Evolutionary conservation across 2,329 filamentous ascomycete genomes (phyloP).

Genomic region (Fusarium equiseti): DNA sequence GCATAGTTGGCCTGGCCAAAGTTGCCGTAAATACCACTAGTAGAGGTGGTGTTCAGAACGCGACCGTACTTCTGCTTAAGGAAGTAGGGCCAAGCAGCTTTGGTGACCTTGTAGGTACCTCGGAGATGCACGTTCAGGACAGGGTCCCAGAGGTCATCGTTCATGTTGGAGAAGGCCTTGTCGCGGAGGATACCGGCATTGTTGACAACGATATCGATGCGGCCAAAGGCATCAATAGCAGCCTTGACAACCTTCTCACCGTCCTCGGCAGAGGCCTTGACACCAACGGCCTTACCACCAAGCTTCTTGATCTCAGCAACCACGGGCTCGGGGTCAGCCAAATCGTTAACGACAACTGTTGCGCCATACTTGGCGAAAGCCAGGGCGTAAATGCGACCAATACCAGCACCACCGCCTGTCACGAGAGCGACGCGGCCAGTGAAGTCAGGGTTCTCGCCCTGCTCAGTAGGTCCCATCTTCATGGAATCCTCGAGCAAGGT

Average conservation of each 20-base stretch:
- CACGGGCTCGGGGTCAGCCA: constrained; percentile 90
- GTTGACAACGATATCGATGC: constrained; percentile 96
- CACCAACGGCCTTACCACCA: constrained; percentile 90
- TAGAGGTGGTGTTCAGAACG: constrained; percentile 96
- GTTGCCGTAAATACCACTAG: constrained; percentile 98
- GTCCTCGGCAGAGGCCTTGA: constrained; percentile 94
- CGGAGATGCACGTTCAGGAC: constrained; percentile 93
- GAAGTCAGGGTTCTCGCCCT: constrained; percentile 82
- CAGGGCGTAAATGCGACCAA: constrained; percentile 90
- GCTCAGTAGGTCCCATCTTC: constrained; percentile 78
- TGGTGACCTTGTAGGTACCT: constrained; percentile 96
- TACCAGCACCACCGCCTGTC: constrained; percentile 89
- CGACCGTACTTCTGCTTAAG: constrained; percentile 99
- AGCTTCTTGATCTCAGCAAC: constrained; percentile 92
- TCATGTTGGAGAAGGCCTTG: constrained; percentile 98
- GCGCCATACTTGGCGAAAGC: constrained; percentile 88
- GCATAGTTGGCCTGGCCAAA: constrained; percentile 99
- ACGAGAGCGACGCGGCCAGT: constrained; percentile 87
- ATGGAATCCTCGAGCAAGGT: constrained; percentile 84
- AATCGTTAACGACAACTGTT: constrained; percentile 92
- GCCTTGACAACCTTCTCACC: constrained; percentile 91
- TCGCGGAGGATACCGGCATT: constrained; percentile 98
- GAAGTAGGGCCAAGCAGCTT: constrained; percentile 97
- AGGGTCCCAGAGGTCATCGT: constrained; percentile 90
- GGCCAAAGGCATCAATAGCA: constrained; percentile 92